Evolutionary conservation across 768 basidiomycete species (phyloP).

Genomic region (Naematelia aurantialba): DNA sequence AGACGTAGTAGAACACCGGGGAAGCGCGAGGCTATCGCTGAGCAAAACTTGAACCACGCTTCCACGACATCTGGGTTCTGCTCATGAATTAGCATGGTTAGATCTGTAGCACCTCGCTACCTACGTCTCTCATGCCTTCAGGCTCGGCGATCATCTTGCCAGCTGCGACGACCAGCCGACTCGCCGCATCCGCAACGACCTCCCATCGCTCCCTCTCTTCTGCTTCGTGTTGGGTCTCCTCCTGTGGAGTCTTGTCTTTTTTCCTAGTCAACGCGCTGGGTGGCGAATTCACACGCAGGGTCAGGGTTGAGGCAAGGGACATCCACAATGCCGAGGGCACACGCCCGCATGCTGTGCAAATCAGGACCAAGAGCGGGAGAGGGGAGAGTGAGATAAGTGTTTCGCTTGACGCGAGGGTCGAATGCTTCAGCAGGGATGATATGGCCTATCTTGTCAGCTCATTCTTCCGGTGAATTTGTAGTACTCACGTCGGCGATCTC

Average conservation of each 20-base stretch:
- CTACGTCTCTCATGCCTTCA: conserved; percentile 38
- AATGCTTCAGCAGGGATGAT: conserved; percentile 57
- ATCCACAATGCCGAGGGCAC: conserved; percentile 64
- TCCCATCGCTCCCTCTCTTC: conserved; percentile 32
- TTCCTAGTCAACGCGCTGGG: conserved; percentile 51
- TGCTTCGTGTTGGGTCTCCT: conserved; percentile 14
- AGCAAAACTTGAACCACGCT: conserved; percentile 78
- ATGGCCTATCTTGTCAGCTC: conserved; percentile 59
- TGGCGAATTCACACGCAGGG: conserved; percentile 77
- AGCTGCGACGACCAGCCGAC: conserved; percentile 27
- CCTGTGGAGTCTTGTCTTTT: conserved; percentile 28
- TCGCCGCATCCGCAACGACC: conserved; percentile 35
- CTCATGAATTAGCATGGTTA: not conserved
- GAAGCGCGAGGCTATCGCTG: conserved; percentile 56
- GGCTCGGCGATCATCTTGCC: conserved; percentile 17
- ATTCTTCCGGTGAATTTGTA: no score
- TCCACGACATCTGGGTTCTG: conserved; percentile 91
- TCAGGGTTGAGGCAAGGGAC: conserved; percentile 71
- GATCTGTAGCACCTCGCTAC: conserved; percentile 5
- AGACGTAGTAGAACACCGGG: conserved; percentile 49
- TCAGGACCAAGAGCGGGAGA: conserved; percentile 59
- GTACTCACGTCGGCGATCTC: conserved; percentile 68
- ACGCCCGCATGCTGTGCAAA: conserved; percentile 41
- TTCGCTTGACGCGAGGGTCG: conserved; percentile 73
- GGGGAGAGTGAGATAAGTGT: conserved; percentile 78